These are phyloP conservation scores for Aspergillus cavernicola DNA, from an alignment of 495 filamentous ascomycete species.

Conservation along the genomic window DNA sequence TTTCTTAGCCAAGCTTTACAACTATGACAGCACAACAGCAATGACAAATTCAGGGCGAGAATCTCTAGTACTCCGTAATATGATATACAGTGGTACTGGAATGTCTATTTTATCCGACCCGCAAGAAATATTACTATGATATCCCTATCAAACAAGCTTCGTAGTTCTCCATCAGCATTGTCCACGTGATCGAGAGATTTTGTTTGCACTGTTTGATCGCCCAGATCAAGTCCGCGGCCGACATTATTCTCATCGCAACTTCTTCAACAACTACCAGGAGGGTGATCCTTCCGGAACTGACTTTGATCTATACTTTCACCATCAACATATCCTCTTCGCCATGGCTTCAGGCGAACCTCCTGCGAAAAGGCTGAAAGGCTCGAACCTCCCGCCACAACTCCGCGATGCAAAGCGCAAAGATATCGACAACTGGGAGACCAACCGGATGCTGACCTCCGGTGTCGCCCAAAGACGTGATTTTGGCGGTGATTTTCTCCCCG, in stretches of 20 bases:
- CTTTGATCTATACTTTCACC: not conserved
- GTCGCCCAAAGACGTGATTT: constrained; percentile 87
- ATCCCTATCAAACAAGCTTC: not conserved
- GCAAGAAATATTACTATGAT: too few species aligned
- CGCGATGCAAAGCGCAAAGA: constrained; percentile 75
- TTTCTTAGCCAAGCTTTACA: not conserved
- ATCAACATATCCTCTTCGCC: not conserved
- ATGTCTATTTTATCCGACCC: too few species aligned
- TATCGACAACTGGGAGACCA: constrained; percentile 96
- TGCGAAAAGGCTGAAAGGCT: constrained; percentile 43
- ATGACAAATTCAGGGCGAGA: too few species aligned
- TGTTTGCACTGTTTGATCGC: constrained; percentile 16
- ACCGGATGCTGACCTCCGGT: constrained; percentile 95
- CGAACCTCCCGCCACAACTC: constrained; percentile 36
- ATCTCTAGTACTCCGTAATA: too few species aligned
- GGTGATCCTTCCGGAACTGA: constrained; percentile 8
- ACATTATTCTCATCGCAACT: not conserved
- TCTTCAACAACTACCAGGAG: constrained; percentile 9
- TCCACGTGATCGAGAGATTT: constrained; percentile 7
- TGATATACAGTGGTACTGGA: too few species aligned
- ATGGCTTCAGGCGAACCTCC: constrained; percentile 44
- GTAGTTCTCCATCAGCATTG: not conserved
- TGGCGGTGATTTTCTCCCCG: constrained; percentile 75
- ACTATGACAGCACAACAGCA: not conserved
- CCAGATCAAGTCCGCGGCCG: constrained; percentile 9